Percentiles rank a stretch among this genome's conserved stretches.
phyloP scores from a whole-genome alignment of 2,329 filamentous ascomycete genomes.

The Beauveria sp. region DNA sequence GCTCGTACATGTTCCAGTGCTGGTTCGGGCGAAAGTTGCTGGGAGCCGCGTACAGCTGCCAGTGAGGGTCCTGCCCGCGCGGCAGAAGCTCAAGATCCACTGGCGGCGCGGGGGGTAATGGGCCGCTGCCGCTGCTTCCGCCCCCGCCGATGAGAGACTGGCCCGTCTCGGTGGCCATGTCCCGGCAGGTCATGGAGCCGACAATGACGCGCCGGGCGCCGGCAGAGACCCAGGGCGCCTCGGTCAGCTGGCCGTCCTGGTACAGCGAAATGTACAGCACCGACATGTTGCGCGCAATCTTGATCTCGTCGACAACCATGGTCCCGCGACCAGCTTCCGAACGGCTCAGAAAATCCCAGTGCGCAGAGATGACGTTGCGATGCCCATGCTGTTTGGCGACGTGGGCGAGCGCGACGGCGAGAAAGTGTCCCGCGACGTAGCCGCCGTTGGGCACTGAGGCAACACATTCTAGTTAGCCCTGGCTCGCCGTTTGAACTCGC shows the following conservation, averaged over 20 bases:
- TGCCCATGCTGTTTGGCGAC: constrained; percentile 24
- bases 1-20: constrained; percentile 25
- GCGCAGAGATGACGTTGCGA: constrained; percentile 29
- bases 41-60: constrained; percentile 14
- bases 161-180: constrained; percentile 25
- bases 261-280: constrained; percentile 35
- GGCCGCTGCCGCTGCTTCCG: constrained; percentile 1
- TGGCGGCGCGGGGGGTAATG: constrained; percentile 12
- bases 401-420: constrained; percentile 27
- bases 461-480: too few relatives aligned
- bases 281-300: constrained; percentile 32
- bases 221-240: constrained; percentile 28
- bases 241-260: constrained; percentile 26
- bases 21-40: constrained; percentile 13
- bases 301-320: constrained; percentile 32
- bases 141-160: constrained; percentile 21
- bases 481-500: not conserved
- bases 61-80: constrained; percentile 21
- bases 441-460: constrained; percentile 37
- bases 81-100: constrained; percentile 20
- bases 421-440: constrained; percentile 34
- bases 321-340: constrained; percentile 29
- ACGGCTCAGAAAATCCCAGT: constrained; percentile 34
- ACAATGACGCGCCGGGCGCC: constrained; percentile 24
- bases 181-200: constrained; percentile 33